A percentile compares a stretch with the other conserved stretches of the same genome.
These are phyloP conservation scores for Volvox africanus DNA, from an alignment of 139 green algal genomes.

Conservation along the genomic window DNA sequence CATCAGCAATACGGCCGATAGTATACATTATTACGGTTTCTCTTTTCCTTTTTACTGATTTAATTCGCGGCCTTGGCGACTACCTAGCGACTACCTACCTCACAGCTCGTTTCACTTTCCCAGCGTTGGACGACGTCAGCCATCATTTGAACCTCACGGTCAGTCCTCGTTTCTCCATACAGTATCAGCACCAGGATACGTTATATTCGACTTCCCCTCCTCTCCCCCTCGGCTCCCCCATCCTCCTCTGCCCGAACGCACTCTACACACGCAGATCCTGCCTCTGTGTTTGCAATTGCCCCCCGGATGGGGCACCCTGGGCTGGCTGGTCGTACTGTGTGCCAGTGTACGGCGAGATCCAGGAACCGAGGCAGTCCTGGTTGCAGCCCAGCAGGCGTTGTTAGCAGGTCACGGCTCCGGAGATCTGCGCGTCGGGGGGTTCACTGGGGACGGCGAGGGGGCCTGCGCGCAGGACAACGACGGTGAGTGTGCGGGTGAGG, in stretches of 20 bases:
- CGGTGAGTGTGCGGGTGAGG: background rate
- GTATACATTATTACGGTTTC: no score
- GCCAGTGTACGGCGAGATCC: constrained; percentile 51
- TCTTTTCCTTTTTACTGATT: no score
- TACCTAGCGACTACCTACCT: no score
- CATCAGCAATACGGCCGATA: no score
- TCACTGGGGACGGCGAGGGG: constrained; percentile 10
- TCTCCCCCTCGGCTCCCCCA: background rate
- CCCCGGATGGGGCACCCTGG: constrained; percentile 58
- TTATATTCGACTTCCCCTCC: background rate
- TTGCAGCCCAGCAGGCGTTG: constrained; percentile 43
- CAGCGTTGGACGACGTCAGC: no score
- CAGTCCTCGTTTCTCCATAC: no score
- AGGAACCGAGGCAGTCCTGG: constrained; percentile 46
- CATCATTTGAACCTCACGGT: no score
- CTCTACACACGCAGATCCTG: background rate
- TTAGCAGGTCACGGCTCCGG: background rate
- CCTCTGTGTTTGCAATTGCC: constrained; percentile 60
- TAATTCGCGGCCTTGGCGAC: no score
- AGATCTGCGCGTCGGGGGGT: background rate
- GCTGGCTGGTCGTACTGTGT: constrained; percentile 70
- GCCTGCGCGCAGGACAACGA: background rate
- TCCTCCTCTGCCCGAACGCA: background rate
- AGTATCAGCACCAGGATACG: no score
- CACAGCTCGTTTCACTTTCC: no score